phyloP scores from a whole-genome alignment of 2,329 filamentous ascomycete species.

The Aspergillus unguis region DNA sequence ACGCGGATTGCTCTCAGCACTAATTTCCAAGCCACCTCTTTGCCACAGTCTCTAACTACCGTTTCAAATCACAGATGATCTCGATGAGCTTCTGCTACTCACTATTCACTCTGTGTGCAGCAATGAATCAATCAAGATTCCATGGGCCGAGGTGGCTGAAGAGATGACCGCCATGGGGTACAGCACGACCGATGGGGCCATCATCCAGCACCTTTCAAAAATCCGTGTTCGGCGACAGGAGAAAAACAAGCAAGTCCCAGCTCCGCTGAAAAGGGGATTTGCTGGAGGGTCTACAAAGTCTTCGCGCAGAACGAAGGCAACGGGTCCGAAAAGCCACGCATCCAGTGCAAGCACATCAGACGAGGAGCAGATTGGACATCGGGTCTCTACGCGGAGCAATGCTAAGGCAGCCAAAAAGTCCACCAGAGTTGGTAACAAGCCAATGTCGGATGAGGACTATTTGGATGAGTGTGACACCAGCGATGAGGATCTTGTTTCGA shows the following conservation, averaged over 20 bases:
- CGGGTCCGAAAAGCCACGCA: background rate
- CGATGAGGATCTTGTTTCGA: slow-evolving; percentile 13
- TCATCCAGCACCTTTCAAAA: slow-evolving; percentile 48
- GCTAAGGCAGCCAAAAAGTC: too few species aligned
- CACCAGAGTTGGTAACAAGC: too few species aligned
- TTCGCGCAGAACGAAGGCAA: background rate
- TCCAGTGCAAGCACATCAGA: background rate
- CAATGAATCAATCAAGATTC: slow-evolving; percentile 36
- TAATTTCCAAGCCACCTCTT: background rate
- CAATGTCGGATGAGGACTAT: background rate
- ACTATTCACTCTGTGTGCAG: slow-evolving; percentile 43
- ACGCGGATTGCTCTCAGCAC: slow-evolving; percentile 12
- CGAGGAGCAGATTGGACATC: too few species aligned
- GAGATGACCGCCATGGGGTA: slow-evolving; percentile 31
- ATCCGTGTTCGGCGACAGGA: slow-evolving; percentile 36
- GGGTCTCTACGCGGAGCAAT: too few species aligned
- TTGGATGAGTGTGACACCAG: slow-evolving; percentile 12
- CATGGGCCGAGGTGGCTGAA: slow-evolving; percentile 41
- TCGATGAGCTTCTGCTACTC: slow-evolving; percentile 44
- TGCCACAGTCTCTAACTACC: background rate
- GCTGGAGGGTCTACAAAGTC: slow-evolving; percentile 14
- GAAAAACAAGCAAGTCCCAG: slow-evolving; percentile 37
- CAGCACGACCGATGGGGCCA: slow-evolving; percentile 43
- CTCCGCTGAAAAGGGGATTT: slow-evolving; percentile 37
- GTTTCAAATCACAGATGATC: slow-evolving; percentile 35